Evolutionary conservation across 1,139 yeast genomes (phyloP).

Genomic region (Suhomyces guaymorum): DNA sequence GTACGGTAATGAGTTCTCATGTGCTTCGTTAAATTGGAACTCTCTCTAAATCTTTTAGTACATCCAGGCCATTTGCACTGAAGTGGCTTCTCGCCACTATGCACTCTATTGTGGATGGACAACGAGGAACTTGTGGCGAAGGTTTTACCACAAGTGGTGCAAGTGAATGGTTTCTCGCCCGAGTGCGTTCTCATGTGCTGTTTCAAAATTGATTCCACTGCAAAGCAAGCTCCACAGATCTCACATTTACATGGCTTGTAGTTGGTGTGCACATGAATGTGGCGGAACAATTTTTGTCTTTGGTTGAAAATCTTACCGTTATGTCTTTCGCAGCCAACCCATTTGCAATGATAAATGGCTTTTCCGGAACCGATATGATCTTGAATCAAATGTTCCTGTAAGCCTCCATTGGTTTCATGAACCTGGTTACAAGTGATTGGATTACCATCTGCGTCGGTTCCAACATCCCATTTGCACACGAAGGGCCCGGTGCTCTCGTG

Average conservation of each 20-base stretch:
- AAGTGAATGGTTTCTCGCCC: conserved; percentile 67
- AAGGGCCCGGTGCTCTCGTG: conserved; percentile 25
- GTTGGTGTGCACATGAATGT: conserved; percentile 84
- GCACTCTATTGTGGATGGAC: conserved; percentile 56
- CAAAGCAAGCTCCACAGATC: conserved; percentile 68
- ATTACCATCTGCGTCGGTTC: conserved; percentile 30
- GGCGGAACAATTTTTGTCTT: conserved; percentile 82
- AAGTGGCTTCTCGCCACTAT: conserved; percentile 74
- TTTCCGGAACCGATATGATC: conserved; percentile 76
- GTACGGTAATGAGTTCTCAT: conserved; percentile 64
- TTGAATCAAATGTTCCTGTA: conserved; percentile 68
- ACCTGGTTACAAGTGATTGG: conserved; percentile 47
- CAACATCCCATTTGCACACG: conserved; percentile 51
- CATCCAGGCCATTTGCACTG: conserved; percentile 80
- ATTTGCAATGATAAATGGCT: conserved; percentile 65
- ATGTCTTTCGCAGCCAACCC: conserved; percentile 77
- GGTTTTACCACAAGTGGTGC: conserved; percentile 49
- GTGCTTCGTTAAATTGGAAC: conserved; percentile 86
- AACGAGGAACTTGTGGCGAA: conserved; percentile 57
- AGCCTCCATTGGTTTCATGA: conserved; percentile 55
- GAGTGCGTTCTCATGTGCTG: conserved; percentile 87
- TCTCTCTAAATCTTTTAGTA: conserved; percentile 81
- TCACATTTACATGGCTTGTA: conserved; percentile 74
- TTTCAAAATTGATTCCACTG: conserved; percentile 62
- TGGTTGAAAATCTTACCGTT: conserved; percentile 67